Evolutionary conservation across 345 rosid species (phyloP), one percentile per base, ranked within the genome.

Genomic region (Boechera stricta): DNA sequence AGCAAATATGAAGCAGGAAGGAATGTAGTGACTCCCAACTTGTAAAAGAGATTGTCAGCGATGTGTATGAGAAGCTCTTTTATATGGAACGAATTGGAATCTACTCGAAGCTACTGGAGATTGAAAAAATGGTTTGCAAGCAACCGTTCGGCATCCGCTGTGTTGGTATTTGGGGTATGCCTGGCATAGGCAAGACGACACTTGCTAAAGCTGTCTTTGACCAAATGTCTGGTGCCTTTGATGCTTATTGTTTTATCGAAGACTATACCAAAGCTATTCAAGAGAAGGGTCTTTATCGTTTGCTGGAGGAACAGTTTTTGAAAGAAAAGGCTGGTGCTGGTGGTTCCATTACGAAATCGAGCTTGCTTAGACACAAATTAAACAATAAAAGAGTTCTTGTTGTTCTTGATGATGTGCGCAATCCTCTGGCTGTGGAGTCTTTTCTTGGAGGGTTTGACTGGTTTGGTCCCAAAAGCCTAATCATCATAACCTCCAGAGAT

Each of bases 141-240:
- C 64, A 70, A 70, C 54, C 32, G 0, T 3, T 1, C 0, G 64
- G 21, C 12, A 42, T 70, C 18, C 52, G 54, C 2, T 0, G 62
- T 38, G 48, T 68, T 31, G 72, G 72, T 0, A 68, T 68, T 12
- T 68, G 72, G 61, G 72, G 72, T 24, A 68, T 54, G 72, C 61
- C 60, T 54, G 72, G 72, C 13, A 68, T 68, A 53, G 72, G 72
- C 49, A 69, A 70, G 55, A 70, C 74, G 0, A 56, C 64, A 18
- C 53, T 70, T 70, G 74, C 64, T 16, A 26, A 13, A 70, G 74
- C 74, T 0, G 64, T 57, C n/a, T 70, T 42, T 16, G 60, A 55
- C 8, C 64, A 56, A 70, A 56, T 70, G 44, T 41, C 31, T 28
- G 1, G 11, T 0, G 53, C 0, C 0, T 70, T 55, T 29, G 53